Percentiles rank a stretch among this genome's conserved stretches.
Evolutionary conservation across 805 yeast species (phyloP).

Genomic region (Cyberlindnera mrakii): DNA sequence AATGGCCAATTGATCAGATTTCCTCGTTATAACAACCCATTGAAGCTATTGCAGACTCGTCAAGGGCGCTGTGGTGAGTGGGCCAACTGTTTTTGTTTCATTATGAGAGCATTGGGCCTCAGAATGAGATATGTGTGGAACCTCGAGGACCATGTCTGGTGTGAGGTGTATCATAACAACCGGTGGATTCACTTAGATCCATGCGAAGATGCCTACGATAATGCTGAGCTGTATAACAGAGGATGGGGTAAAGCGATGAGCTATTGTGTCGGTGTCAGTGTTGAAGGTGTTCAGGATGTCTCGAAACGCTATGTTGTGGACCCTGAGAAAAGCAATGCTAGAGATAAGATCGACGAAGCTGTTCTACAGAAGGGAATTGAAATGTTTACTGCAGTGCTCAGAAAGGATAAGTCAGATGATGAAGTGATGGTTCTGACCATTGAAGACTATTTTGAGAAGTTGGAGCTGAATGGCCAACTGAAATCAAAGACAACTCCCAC

Average conservation of each 20-base stretch:
- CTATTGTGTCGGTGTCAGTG: constrained; percentile 66
- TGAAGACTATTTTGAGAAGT: constrained; percentile 32
- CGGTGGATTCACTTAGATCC: constrained; percentile 88
- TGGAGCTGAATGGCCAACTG: constrained; percentile 21
- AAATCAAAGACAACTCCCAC: constrained; percentile 4
- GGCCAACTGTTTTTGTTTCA: constrained; percentile 76
- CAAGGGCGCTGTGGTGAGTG: constrained; percentile 93
- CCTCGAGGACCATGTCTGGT: constrained; percentile 94
- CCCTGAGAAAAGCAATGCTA: constrained; percentile 36
- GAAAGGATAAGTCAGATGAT: constrained; percentile 25
- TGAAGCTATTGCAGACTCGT: constrained; percentile 51
- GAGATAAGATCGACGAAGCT: constrained; percentile 38
- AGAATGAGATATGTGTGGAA: constrained; percentile 78
- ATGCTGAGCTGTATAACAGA: constrained; percentile 66
- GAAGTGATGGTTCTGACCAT: constrained; percentile 32
- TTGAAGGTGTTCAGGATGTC: constrained; percentile 61
- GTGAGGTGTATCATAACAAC: constrained; percentile 69
- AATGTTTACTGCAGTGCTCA: constrained; percentile 30
- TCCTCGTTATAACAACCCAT: constrained; percentile 72
- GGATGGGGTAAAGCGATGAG: constrained; percentile 97
- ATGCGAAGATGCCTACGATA: constrained; percentile 82
- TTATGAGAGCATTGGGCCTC: constrained; percentile 61
- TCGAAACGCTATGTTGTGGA: constrained; percentile 57
- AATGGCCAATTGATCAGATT: constrained; percentile 51
- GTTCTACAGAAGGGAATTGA: constrained; percentile 31